Conservation (phyloP, 225 moss, liverwort and hornwort species). For the Sphagnum contortum region DNA sequence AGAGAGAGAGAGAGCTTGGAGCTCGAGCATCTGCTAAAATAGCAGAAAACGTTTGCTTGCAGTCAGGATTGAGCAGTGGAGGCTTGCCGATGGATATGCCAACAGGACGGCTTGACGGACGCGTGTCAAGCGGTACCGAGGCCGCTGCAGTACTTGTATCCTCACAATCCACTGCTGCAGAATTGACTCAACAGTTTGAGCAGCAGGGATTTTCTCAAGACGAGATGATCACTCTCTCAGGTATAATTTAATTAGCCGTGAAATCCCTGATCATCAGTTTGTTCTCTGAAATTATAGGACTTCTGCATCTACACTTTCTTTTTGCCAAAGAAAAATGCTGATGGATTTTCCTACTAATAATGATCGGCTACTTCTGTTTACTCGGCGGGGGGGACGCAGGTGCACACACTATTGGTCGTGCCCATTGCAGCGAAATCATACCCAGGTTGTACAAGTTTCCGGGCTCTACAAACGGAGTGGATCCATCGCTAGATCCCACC, state of each 20-base stretch:
- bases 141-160: constrained; percentile 32
- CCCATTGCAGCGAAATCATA: constrained; percentile 28
- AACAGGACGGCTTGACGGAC: constrained; percentile 46
- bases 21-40: no score
- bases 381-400: constrained; percentile 12
- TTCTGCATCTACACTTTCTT: no score
- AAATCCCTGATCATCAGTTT: no score
- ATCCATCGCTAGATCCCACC: constrained; percentile 34
- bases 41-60: no score
- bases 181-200: constrained; percentile 38
- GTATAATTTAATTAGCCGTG: background rate
- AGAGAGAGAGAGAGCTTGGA: no score
- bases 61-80: no score
- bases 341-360: no score
- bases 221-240: constrained; percentile 61
- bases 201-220: constrained; percentile 44
- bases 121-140: constrained; percentile 18
- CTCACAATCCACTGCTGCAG: constrained; percentile 22
- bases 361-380: background rate
- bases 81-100: constrained; percentile 12
- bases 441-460: constrained; percentile 46
- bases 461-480: constrained; percentile 20
- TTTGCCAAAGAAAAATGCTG: no score
- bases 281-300: no score
- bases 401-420: constrained; percentile 38